These are phyloP conservation scores for Lentinus tigrinus DNA, from an alignment of 768 basidiomycete genomes.

Conservation along the genomic window DNA sequence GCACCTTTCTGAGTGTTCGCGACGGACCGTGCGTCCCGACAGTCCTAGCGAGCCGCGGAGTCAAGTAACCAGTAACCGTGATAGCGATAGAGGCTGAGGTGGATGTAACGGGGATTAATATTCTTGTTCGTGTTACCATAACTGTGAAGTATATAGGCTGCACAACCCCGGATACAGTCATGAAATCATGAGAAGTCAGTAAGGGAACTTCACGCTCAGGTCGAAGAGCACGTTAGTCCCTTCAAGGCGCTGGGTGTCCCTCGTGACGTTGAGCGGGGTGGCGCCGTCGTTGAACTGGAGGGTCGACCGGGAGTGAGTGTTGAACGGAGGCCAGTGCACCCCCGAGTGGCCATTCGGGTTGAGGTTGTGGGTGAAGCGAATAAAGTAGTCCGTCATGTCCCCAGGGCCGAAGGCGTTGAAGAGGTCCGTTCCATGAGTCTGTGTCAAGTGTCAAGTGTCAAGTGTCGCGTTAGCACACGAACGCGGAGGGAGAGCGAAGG, in stretches of 20 bases:
- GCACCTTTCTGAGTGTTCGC: too few species aligned
- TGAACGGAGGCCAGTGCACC: constrained; percentile 49
- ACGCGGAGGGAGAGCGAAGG: too few species aligned
- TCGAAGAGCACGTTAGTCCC: neutral
- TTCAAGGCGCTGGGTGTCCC: constrained; percentile 41
- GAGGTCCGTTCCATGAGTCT: constrained; percentile 48
- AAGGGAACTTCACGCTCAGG: too few species aligned
- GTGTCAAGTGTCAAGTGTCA: neutral
- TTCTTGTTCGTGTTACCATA: too few species aligned
- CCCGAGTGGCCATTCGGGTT: constrained; percentile 40
- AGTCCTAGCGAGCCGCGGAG: too few species aligned
- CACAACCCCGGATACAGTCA: too few species aligned
- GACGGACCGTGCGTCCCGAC: too few species aligned
- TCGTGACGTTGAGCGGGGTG: constrained; percentile 33
- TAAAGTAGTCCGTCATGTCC: constrained; percentile 46
- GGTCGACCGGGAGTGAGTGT: constrained; percentile 32
- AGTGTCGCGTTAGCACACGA: neutral
- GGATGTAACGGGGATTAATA: too few species aligned
- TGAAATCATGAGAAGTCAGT: too few species aligned
- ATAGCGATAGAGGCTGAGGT: too few species aligned
- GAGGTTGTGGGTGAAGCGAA: constrained; percentile 39
- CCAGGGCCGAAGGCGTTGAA: constrained; percentile 35
- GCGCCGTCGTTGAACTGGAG: constrained; percentile 41
- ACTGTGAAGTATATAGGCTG: too few species aligned
- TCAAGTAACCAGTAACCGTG: too few species aligned